phyloP scores from a whole-genome alignment of 2,329 filamentous ascomycete genomes.

The Xylariaceae sp. region DNA sequence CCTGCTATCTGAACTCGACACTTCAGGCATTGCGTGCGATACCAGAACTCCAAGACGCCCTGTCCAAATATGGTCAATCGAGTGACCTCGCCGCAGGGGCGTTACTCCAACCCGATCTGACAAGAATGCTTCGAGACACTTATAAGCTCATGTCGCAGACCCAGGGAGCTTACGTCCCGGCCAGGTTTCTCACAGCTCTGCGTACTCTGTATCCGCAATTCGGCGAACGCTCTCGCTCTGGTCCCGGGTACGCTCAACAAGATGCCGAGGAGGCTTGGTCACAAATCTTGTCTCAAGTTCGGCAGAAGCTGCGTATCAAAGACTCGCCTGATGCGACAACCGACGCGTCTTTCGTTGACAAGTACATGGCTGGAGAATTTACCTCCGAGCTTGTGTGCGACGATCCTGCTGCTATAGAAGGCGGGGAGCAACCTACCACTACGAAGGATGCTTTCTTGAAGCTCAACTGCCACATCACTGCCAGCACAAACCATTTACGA shows the following conservation, averaged over 20 bases:
- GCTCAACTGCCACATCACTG: constrained; percentile 92
- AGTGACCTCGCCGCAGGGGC: constrained; percentile 23
- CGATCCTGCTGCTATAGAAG: constrained; percentile 70
- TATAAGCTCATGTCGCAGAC: constrained; percentile 89
- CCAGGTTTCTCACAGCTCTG: constrained; percentile 77
- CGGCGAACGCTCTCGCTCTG: constrained; percentile 78
- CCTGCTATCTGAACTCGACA: constrained; percentile 96
- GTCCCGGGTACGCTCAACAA: constrained; percentile 88
- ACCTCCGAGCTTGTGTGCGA: constrained; percentile 77
- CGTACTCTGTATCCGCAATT: constrained; percentile 85
- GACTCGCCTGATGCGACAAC: constrained; percentile 38
- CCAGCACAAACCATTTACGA: constrained; percentile 79
- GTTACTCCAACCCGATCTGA: constrained; percentile 65
- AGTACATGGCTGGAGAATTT: constrained; percentile 82
- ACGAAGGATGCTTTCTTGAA: constrained; percentile 78
- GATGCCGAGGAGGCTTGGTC: constrained; percentile 99
- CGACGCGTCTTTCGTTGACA: constrained; percentile 75
- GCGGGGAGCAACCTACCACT: constrained; percentile 64
- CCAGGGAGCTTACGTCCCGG: constrained; percentile 78
- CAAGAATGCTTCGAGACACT: constrained; percentile 71
- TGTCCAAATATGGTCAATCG: constrained; percentile 53
- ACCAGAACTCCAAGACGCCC: constrained; percentile 80
- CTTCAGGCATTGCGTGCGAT: constrained; percentile 86
- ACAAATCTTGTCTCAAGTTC: constrained; percentile 81
- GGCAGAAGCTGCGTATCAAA: constrained; percentile 69